Percentiles rank a stretch among this genome's conserved stretches.
phyloP scores from a whole-genome alignment of 257 asterid species.

The Verbena officinalis region DNA sequence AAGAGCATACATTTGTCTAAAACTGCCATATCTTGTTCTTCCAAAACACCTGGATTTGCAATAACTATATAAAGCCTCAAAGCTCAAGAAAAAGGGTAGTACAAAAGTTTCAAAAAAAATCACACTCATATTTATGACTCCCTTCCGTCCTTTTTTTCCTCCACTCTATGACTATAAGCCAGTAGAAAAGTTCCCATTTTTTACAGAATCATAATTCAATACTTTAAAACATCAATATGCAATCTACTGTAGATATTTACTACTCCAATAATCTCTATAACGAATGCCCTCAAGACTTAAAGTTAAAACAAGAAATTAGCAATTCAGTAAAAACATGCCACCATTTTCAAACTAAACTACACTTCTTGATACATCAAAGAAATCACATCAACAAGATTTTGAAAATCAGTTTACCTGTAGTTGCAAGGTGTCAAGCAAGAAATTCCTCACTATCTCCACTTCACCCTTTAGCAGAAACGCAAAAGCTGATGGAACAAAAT shows the following conservation, averaged over 20 bases:
- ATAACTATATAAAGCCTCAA: too few species aligned
- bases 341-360: background rate
- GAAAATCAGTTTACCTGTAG: conserved; percentile 63
- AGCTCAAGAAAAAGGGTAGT: too few species aligned
- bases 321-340: background rate
- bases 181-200: too few species aligned
- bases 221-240: background rate
- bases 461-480: conserved; percentile 96
- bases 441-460: conserved; percentile 79
- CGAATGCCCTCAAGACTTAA: background rate
- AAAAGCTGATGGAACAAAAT: conserved; percentile 86
- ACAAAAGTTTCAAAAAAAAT: too few species aligned
- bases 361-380: background rate
- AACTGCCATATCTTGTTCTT: too few species aligned
- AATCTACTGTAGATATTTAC: background rate
- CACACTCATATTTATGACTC: too few species aligned
- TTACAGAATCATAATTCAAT: too few species aligned
- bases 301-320: background rate
- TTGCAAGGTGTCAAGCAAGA: conserved; percentile 90
- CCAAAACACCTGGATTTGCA: too few species aligned
- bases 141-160: too few species aligned
- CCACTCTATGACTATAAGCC: too few species aligned
- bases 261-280: background rate
- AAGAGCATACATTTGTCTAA: too few species aligned
- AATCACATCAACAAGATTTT: conserved; percentile 8